Conservation (phyloP, 2,329 filamentous ascomycete species). For the Didymella arachidicola region DNA sequence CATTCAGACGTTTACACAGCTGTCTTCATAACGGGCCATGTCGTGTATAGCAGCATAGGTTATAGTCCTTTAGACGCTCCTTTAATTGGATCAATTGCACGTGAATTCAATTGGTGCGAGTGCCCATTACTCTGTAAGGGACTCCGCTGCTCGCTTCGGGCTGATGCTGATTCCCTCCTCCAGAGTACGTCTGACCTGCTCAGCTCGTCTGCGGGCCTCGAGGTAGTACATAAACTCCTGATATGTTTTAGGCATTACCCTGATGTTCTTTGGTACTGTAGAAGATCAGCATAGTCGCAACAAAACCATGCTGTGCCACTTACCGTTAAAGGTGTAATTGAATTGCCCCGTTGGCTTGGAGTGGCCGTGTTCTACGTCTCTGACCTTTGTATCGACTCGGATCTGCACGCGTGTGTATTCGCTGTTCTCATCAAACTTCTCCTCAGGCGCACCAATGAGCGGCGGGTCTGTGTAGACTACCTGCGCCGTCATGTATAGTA, state of each 20-base stretch:
- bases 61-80: background rate
- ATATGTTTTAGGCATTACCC: conserved; percentile 71
- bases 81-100: background rate
- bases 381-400: conserved; percentile 74
- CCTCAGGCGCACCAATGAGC: conserved; percentile 51
- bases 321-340: conserved; percentile 71
- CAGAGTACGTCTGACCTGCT: conserved; percentile 55
- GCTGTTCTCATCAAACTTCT: conserved; percentile 43
- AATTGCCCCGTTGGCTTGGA: conserved; percentile 76
- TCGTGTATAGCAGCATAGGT: background rate
- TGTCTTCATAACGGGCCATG: background rate
- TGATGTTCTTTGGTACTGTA: conserved; percentile 67
- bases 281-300: background rate
- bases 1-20: background rate
- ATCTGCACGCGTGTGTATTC: conserved; percentile 71
- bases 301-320: background rate
- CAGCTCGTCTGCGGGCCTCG: conserved; percentile 65
- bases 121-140: conserved; percentile 46
- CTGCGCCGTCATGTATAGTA: conserved; percentile 75
- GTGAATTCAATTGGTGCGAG: background rate
- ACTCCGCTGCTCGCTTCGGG: conserved; percentile 44
- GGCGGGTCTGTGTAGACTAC: conserved; percentile 75
- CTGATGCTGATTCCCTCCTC: conserved; percentile 40
- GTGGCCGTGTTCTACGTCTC: conserved; percentile 73
- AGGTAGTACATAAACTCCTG: conserved; percentile 71